A percentile compares a stretch with the other conserved stretches of the same genome.
Evolutionary conservation across 805 yeast species (phyloP).

Genomic region (Schwanniomyces polymorphus): DNA sequence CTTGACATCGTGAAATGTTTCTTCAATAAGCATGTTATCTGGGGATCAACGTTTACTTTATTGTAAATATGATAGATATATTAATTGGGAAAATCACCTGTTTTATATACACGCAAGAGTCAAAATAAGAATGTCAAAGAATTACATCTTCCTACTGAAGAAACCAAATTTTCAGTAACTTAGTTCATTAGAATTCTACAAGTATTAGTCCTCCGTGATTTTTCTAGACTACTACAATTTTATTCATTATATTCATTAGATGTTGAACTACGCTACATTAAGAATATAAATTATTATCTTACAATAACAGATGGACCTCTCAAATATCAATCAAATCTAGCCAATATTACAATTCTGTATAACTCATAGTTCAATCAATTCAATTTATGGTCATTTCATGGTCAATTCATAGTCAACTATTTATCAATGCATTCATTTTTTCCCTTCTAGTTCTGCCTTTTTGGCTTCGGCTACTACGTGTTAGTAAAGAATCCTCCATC

Average conservation of each 20-base stretch:
- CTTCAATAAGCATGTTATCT: slow-evolving; percentile 62
- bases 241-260: background rate
- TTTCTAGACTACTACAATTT: background rate
- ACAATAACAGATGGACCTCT: background rate
- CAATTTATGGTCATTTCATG: too few species aligned
- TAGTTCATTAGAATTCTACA: too few species aligned
- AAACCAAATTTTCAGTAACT: too few species aligned
- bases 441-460: slow-evolving; percentile 30
- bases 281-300: background rate
- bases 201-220: background rate
- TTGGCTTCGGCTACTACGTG: slow-evolving; percentile 47
- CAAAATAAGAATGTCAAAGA: background rate
- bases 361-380: background rate
- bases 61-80: background rate
- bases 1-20: slow-evolving; percentile 59
- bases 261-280: background rate
- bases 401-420: background rate
- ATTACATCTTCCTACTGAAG: too few species aligned
- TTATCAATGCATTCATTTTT: background rate
- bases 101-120: background rate
- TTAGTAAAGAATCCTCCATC: slow-evolving; percentile 12
- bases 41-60: background rate
- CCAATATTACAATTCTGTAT: background rate
- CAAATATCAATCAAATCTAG: background rate
- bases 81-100: background rate